These are phyloP conservation scores for Dioscorea cayenensis DNA, from an alignment of 116 monocot genomes.

Conservation along the genomic window DNA sequence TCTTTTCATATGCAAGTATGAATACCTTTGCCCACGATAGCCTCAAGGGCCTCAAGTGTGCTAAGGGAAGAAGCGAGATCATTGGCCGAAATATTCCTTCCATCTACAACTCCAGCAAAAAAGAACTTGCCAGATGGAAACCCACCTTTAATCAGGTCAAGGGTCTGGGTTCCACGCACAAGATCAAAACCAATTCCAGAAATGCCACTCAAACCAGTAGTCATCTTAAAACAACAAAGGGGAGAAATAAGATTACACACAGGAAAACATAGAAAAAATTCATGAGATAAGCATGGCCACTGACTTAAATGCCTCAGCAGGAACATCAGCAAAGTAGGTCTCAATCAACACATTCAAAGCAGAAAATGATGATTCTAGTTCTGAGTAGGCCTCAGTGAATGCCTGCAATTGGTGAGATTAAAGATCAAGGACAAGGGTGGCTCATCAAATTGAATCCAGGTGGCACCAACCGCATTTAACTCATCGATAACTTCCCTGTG, in stretches of 20 bases:
- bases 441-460: constrained; percentile 81
- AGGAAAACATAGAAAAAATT: not conserved
- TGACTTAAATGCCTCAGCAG: constrained; percentile 57
- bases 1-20: not conserved
- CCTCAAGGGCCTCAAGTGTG: constrained; percentile 40
- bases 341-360: constrained; percentile 61
- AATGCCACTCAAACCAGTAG: constrained; percentile 41
- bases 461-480: constrained; percentile 68
- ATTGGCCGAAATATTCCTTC: constrained; percentile 73
- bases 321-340: constrained; percentile 82
- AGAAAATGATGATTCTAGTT: constrained; percentile 56
- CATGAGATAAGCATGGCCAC: constrained; percentile 11
- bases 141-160: constrained; percentile 56
- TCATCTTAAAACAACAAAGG: constrained; percentile 24
- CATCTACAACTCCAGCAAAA: constrained; percentile 75
- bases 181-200: constrained; percentile 67
- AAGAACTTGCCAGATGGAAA: constrained; percentile 59
- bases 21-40: constrained; percentile 60
- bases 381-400: constrained; percentile 53
- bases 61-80: constrained; percentile 48
- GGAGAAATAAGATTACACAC: not conserved
- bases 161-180: constrained; percentile 55
- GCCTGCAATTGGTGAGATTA: constrained; percentile 49
- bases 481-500: constrained; percentile 67
- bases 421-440: constrained; percentile 68